Conservation (phyloP, 1,284 basidiomycete species). For the Cystobasidium pallidum region DNA sequence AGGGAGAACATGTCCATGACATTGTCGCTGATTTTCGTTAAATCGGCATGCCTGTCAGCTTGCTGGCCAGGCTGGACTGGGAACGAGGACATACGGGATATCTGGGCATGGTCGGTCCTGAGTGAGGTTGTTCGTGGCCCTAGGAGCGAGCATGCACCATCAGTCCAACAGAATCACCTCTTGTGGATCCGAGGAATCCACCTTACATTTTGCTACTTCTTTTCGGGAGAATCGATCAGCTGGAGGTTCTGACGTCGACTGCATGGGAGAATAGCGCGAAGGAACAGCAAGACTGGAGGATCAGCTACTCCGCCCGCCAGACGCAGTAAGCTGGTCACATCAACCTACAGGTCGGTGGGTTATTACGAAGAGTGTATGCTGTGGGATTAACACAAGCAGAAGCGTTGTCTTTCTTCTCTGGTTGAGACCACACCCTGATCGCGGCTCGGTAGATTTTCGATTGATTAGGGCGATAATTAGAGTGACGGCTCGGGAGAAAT, state of each 20-base stretch:
- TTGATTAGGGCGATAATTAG: too few relatives aligned
- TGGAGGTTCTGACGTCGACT: conserved; percentile 1
- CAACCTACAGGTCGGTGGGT: too few relatives aligned
- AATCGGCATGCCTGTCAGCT: conserved; percentile 12
- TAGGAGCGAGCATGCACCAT: neutral
- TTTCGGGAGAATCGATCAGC: conserved; percentile 2
- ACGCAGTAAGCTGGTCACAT: too few relatives aligned
- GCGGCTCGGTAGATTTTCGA: conserved; percentile 3
- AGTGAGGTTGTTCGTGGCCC: conserved; percentile 26
- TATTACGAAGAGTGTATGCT: too few relatives aligned
- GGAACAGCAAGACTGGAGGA: neutral
- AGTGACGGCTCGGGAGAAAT: neutral
- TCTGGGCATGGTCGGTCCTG: conserved; percentile 27
- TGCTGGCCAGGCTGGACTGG: neutral
- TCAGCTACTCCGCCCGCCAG: neutral
- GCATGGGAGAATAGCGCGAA: neutral
- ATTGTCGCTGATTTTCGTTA: conserved; percentile 24
- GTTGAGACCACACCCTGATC: neutral
- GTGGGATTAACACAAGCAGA: too few relatives aligned
- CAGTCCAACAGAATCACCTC: neutral
- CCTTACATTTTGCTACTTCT: conserved; percentile 18
- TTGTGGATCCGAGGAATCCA: neutral
- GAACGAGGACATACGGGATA: conserved; percentile 20
- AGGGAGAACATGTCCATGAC: conserved; percentile 47
- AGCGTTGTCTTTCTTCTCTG: too few relatives aligned